These are phyloP conservation scores for Zasmidium angulare DNA, from an alignment of 2,329 filamentous ascomycete species.

Conservation along the genomic window DNA sequence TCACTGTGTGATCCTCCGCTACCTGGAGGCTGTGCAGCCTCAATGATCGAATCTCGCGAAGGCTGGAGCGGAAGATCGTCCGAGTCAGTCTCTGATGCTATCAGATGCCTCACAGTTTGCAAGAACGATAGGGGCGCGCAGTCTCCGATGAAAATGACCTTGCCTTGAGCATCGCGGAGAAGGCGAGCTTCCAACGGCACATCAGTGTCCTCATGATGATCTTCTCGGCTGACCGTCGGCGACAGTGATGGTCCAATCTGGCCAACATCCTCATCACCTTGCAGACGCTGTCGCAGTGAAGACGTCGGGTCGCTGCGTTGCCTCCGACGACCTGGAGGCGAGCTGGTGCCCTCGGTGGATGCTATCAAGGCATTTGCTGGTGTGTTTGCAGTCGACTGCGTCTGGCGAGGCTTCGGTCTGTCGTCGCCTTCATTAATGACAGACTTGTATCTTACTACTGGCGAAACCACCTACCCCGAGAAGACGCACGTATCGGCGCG, in stretches of 20 bases:
- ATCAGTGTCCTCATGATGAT: slow-evolving; percentile 38
- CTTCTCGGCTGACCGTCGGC: slow-evolving; percentile 19
- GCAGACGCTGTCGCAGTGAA: slow-evolving; percentile 5
- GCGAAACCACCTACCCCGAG: slow-evolving; percentile 27
- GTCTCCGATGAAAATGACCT: slow-evolving; percentile 56
- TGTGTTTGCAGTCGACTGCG: slow-evolving; percentile 34
- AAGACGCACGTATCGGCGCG: slow-evolving; percentile 42
- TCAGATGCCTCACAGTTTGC: slow-evolving; percentile 53
- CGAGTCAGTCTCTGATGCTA: slow-evolving; percentile 46
- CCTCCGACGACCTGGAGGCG: slow-evolving; percentile 3
- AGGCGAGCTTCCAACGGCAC: slow-evolving; percentile 48
- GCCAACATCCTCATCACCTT: slow-evolving; percentile 10
- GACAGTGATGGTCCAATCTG: slow-evolving; percentile 17
- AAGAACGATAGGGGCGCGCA: slow-evolving; percentile 55
- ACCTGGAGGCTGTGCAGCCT: slow-evolving; percentile 13
- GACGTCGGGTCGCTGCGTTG: slow-evolving; percentile 7
- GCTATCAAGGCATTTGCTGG: slow-evolving; percentile 17
- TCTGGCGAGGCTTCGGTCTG: slow-evolving; percentile 34
- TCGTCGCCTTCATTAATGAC: too few relatives aligned
- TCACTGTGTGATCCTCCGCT: background rate
- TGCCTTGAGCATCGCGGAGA: slow-evolving; percentile 53
- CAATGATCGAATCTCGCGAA: slow-evolving; percentile 25
- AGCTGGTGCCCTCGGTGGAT: background rate
- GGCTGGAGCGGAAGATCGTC: slow-evolving; percentile 25
- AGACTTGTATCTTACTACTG: too few relatives aligned